Conservation (phyloP, 2,329 filamentous ascomycete species). For the Alternaria rosae region DNA sequence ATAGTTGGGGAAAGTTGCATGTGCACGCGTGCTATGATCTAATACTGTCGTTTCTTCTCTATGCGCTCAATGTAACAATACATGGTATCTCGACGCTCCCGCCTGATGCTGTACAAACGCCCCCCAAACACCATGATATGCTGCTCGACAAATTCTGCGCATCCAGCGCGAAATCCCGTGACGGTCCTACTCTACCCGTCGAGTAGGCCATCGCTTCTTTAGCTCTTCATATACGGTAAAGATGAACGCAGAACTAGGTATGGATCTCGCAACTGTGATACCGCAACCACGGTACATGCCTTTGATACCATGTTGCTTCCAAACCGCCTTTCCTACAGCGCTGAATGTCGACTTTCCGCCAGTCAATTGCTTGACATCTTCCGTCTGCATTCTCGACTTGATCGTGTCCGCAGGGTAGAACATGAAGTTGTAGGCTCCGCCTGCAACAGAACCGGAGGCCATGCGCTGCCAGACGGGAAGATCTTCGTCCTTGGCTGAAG, state of each 20-base stretch:
- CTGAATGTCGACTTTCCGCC: conserved; percentile 71
- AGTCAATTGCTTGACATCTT: conserved; percentile 66
- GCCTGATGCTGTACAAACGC: conserved; percentile 15
- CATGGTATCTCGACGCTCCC: conserved; percentile 19
- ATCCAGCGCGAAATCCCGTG: background rate
- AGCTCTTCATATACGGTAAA: conserved; percentile 94
- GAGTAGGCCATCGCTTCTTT: conserved; percentile 59
- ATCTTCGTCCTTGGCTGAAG: conserved; percentile 56
- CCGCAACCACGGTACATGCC: conserved; percentile 94
- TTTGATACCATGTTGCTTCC: conserved; percentile 79
- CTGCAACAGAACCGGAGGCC: conserved; percentile 83
- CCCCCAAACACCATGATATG: conserved; percentile 13
- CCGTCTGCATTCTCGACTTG: conserved; percentile 96
- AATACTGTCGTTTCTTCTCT: background rate
- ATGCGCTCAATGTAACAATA: conserved; percentile 7
- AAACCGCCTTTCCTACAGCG: conserved; percentile 75
- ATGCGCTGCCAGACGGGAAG: conserved; percentile 88
- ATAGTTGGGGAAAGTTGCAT: conserved; percentile 16
- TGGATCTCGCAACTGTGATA: conserved; percentile 86
- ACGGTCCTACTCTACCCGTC: conserved; percentile 10
- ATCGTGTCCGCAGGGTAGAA: conserved; percentile 98
- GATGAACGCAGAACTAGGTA: conserved; percentile 96
- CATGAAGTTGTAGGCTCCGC: conserved; percentile 94
- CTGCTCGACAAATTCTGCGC: background rate
- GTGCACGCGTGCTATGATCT: conserved; percentile 12